Evolutionary conservation across 176 grass and related monocot species (phyloP), one percentile per base, ranked within the genome.

Genomic region (Eragrostis curvula): DNA sequence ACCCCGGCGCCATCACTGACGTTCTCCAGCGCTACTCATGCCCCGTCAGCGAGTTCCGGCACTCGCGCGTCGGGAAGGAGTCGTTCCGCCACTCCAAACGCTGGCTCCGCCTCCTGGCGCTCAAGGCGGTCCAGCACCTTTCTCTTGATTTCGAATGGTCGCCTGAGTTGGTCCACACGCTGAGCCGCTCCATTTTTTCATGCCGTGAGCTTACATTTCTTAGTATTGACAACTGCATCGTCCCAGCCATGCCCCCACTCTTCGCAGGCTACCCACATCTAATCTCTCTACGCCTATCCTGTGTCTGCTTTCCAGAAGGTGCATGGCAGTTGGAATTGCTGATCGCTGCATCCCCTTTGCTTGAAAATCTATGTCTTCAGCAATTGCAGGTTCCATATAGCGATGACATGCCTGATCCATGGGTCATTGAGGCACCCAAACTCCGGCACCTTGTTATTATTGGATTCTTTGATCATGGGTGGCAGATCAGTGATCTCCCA

Each of bases 91-190:
- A 55, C 41, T 25, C 14, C 56, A 7, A 46, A 23, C 40, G 3
- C n/a, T 77, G 73, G 73, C 21, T 75, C n/a, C 73, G 11, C 52
- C 72, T 53, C 72, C 49, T 74, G 47, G 18, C 72, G 25, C 47
- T 10, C 72, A 39, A 12, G 72, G 18, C 18, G 3, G 30, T 57
- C 10, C 50, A 55, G 39, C 7, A 50, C 21, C 18, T 74, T 8
- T 9, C 9, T 5, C 29, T 57, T 17, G 15, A 74, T 20, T 74
- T 74, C 72, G 0, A 40, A 30, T 5, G 23, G 25, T 9, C 14
- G 14, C 3, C 2, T 23, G 25, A 29, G 12, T 12, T 15, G 25
- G 15, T 23, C 30, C 36, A 57, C 21, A 75, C n/a, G 73, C 21
- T 59, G 28, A 32, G 23, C 32, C 7, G 18, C 12, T 42, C 48